Conservation (phyloP, 192 early-diverging fungal species). For the Anaeromyces robustus region DNA sequence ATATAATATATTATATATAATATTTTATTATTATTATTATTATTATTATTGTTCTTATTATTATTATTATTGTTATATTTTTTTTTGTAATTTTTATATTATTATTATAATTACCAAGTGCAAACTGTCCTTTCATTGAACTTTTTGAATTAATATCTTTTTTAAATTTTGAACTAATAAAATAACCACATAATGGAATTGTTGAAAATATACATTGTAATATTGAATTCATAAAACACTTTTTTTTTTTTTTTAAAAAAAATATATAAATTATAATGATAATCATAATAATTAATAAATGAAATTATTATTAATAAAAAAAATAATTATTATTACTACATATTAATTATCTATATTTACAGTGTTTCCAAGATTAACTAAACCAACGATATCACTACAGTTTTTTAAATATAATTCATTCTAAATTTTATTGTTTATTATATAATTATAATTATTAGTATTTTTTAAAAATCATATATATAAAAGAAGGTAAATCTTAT, state of each 20-base stretch:
- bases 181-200: constrained; percentile 15
- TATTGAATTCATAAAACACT: constrained; percentile 43
- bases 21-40: too few species aligned
- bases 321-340: neutral
- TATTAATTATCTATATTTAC: constrained; percentile 6
- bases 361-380: constrained; percentile 31
- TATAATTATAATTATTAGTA: too few species aligned
- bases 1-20: too few species aligned
- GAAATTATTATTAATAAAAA: neutral
- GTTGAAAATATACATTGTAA: constrained; percentile 31
- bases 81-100: too few species aligned
- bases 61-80: too few species aligned
- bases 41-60: too few species aligned
- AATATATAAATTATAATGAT: neutral
- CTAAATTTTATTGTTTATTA: too few species aligned
- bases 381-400: constrained; percentile 6
- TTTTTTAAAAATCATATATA: too few species aligned
- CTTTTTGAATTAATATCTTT: constrained; percentile 13
- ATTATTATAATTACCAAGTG: constrained; percentile 8
- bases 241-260: too few species aligned
- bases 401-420: neutral
- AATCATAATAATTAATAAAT: constrained; percentile 2
- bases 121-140: constrained; percentile 20
- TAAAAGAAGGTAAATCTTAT: too few species aligned
- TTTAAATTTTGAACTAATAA: constrained; percentile 8